Evolutionary conservation across 1,284 basidiomycete genomes (phyloP), one percentile per base, ranked within the genome.

Genomic region (Apiotrichum brassicae): DNA sequence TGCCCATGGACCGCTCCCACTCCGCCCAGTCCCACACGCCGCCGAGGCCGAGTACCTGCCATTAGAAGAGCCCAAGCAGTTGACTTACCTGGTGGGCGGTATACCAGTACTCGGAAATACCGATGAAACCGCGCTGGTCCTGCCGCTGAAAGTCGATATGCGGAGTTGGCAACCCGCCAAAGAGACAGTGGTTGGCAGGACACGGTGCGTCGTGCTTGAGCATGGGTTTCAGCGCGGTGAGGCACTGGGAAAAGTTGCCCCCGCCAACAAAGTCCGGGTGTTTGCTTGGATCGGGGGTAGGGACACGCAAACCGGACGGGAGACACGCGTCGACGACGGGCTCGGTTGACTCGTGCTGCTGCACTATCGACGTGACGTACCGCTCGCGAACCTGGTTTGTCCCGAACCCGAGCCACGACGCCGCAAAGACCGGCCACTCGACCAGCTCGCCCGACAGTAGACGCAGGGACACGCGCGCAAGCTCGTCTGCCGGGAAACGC

Each of bases 21-120:
- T 93, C 85, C 20, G 91, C 87, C 71, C 89, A 94, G 70, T 98
- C 88, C 76, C 97, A 98, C 7, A 90, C 80, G 2, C 95, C 95
- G 13, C 93, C 94, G 2, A 97, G 79, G 3, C 87, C 87, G 60
- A 97, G 92, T 35, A 97, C 85, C 67, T 97, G 91, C 12, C 13
- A 20, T 32, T 12, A 42, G 39, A 6, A 11, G 22, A 23, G 4
- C 13, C 39, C n/a, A 19, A 26, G 5, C 13, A 9, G 33, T 12
- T 5, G 0, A 34, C 42, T 23, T 26, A 43, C 53, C 63, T 97
- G 90, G 36, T 70, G 61, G 6, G 92, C 89, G 24, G 93, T 97
- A 75, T 97, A 98, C 93, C 94, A 99, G 70, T 98, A 99, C 72
- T 99, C 95, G 12, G 90, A 94, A 28, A 98, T 85, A 4, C 95